phyloP scores from a whole-genome alignment of 1,284 basidiomycete genomes.

The Chondrostereum purpureum region DNA sequence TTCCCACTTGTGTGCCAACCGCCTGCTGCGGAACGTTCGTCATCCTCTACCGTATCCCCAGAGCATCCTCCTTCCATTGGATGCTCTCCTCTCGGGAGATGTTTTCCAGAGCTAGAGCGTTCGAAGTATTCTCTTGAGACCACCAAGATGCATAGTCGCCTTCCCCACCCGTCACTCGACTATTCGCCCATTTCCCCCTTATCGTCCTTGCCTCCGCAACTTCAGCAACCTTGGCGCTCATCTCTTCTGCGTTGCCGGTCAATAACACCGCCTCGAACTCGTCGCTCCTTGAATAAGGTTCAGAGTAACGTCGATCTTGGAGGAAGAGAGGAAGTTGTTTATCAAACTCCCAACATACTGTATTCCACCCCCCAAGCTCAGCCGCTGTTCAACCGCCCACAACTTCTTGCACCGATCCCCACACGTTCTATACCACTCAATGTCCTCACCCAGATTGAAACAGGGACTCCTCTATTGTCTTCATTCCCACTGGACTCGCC shows the following conservation, averaged over 20 bases:
- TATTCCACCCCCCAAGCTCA: constrained; percentile 11
- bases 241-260: constrained; percentile 34
- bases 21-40: too few species aligned
- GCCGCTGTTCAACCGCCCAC: constrained; percentile 27
- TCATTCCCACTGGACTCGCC: constrained; percentile 69
- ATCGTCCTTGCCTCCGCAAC: too few species aligned
- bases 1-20: too few species aligned
- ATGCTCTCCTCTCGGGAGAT: constrained; percentile 17
- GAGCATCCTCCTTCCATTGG: constrained; percentile 4
- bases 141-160: too few species aligned
- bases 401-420: constrained; percentile 21
- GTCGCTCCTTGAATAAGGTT: constrained; percentile 34
- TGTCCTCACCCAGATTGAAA: too few species aligned
- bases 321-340: constrained; percentile 53
- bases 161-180: too few species aligned
- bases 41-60: constrained; percentile 14
- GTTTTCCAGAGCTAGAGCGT: too few species aligned
- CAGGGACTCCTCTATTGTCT: constrained; percentile 64
- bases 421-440: constrained; percentile 35
- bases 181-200: too few species aligned
- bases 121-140: constrained; percentile 23
- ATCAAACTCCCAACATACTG: constrained; percentile 45
- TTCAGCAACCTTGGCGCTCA: too few species aligned
- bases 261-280: constrained; percentile 36
- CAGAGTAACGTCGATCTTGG: constrained; percentile 44